Evolutionary conservation across 2,329 filamentous ascomycete species (phyloP), one percentile per base, ranked within the genome.

Genomic region (Tothia fuscella): DNA sequence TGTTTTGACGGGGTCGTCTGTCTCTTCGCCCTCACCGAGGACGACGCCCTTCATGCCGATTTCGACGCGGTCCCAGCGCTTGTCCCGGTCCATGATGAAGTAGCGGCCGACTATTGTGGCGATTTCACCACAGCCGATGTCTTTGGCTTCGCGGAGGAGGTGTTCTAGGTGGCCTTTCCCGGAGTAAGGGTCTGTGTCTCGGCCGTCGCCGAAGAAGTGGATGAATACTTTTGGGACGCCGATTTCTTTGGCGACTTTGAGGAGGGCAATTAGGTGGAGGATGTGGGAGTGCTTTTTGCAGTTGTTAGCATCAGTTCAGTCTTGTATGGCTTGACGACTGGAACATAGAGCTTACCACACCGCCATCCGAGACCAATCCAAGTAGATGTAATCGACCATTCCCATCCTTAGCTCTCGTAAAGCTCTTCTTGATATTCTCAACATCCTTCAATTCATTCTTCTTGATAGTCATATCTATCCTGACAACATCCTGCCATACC

Each of bases 41-140:
- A 94, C 68, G 53, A 98, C 60, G 46, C 85, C 91, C 67, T 91
- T 89, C 60, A 98, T 70, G 51, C 82, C 91, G 52, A 94, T 56
- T 70, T 95, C 85, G 51, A 94, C 72, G 59, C 91, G 77, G 59
- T 98, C 91, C 91, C 91, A 98, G 62, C 91, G 79, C 85, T 96
- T 96, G 64, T 98, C 91, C 53, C 91, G 88, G 71, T 98, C 91
- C 91, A 98, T 98, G 65, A 87, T 86, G 64, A 84, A 98, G 78
- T 96, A 98, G 53, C 89, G 80, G 46, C 91, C 91, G 46, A 96
- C 89, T 36, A 96, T 76, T 28, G 91, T 95, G 24, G 85, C 89
- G 50, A 98, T 76, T 64, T 95, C 74, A 51, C 89, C 91, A 49
- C 81, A 65, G 33, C 86, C 88, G 50, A 93, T 74, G 62, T 96